Percentiles rank a stretch among this genome's conserved stretches.
Conservation (phyloP, 2,329 filamentous ascomycete species). For the Fonsecaea multimorphosa region DNA sequence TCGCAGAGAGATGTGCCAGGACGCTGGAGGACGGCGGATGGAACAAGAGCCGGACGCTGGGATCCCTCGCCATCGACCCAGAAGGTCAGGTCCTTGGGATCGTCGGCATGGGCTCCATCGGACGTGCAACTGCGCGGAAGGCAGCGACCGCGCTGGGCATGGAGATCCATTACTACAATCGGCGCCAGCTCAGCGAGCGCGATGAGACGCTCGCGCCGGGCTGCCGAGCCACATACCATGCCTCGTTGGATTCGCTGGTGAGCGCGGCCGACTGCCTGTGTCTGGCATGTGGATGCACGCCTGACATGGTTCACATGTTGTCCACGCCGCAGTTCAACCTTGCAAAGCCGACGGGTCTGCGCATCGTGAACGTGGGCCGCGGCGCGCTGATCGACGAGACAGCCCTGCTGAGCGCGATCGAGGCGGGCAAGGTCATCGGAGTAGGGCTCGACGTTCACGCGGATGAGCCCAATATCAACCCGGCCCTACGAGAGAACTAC, state of each 20-base stretch:
- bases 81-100: slow-evolving; percentile 10
- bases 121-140: slow-evolving; percentile 7
- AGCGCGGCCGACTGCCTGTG: slow-evolving; percentile 42
- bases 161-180: slow-evolving; percentile 19
- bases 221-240: slow-evolving; percentile 38
- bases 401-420: slow-evolving; percentile 71
- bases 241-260: slow-evolving; percentile 43
- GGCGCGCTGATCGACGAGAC: slow-evolving; percentile 80
- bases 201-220: neutral
- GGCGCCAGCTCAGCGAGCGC: neutral
- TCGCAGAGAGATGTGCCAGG: slow-evolving; percentile 6
- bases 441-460: slow-evolving; percentile 73
- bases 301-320: slow-evolving; percentile 7
- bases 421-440: slow-evolving; percentile 72
- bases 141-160: slow-evolving; percentile 10
- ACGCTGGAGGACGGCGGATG: neutral
- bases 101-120: slow-evolving; percentile 14
- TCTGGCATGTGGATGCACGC: slow-evolving; percentile 45
- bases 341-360: slow-evolving; percentile 56
- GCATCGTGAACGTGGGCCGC: slow-evolving; percentile 77
- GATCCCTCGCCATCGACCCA: neutral
- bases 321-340: slow-evolving; percentile 8
- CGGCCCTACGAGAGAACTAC: slow-evolving; percentile 3
- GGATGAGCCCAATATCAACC: slow-evolving; percentile 17
- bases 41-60: slow-evolving; percentile 4